Conservation (phyloP, 352 stramenopile species). For the Phytopythium aichiense region DNA sequence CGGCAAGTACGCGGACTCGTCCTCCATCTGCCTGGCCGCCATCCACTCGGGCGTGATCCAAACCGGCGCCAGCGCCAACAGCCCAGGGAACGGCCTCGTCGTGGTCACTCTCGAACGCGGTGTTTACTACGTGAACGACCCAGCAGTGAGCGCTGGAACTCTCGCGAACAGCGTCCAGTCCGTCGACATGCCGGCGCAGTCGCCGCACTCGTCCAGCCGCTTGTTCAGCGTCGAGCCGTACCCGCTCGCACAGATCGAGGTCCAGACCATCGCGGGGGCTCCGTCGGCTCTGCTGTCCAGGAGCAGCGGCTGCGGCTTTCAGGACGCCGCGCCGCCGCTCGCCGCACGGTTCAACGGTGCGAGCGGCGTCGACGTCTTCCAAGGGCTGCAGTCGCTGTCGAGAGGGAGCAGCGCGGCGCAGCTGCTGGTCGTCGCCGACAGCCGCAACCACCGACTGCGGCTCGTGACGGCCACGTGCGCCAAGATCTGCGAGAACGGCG, state of each 20-base stretch:
- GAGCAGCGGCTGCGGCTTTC: conserved; percentile 82
- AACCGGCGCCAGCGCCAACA: conserved; percentile 2
- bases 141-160: conserved; percentile 5
- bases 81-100: conserved; percentile 42
- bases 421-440: conserved; percentile 90
- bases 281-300: conserved; percentile 79
- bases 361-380: conserved; percentile 63
- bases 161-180: conserved; percentile 59
- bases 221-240: conserved; percentile 61
- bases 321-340: conserved; percentile 83
- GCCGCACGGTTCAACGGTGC: conserved; percentile 68
- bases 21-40: conserved; percentile 89
- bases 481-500: conserved; percentile 95
- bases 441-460: conserved; percentile 92
- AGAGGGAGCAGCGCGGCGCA: conserved; percentile 21
- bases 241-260: conserved; percentile 48
- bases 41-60: conserved; percentile 82
- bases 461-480: conserved; percentile 87
- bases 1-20: conserved; percentile 84
- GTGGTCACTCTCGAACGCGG: conserved; percentile 67
- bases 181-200: conserved; percentile 24
- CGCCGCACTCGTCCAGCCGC: conserved; percentile 27
- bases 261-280: conserved; percentile 90
- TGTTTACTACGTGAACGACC: conserved; percentile 21
- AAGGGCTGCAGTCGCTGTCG: conserved; percentile 36